These are phyloP conservation scores for Rhodotorula diobovata DNA, from an alignment of 768 basidiomycete genomes.

Conservation along the genomic window DNA sequence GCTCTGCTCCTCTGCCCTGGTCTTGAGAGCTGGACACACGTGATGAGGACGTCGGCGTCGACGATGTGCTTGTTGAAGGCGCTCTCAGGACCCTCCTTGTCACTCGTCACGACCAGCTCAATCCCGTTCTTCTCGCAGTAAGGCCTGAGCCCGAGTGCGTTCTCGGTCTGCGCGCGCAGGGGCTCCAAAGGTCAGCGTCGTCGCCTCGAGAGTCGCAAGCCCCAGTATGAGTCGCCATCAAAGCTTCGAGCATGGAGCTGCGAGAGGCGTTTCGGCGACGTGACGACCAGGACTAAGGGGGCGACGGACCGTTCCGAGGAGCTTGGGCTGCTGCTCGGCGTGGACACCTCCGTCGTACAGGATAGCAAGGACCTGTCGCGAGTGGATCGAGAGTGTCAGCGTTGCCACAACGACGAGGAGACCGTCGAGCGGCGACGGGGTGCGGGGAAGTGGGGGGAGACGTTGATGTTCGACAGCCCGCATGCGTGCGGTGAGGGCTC, in stretches of 20 bases:
- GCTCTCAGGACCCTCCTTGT: slow-evolving; percentile 49
- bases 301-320: slow-evolving; percentile 12
- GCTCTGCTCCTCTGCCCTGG: too few species aligned
- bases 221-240: too few species aligned
- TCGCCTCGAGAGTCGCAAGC: too few species aligned
- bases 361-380: slow-evolving; percentile 31
- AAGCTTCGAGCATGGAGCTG: too few species aligned
- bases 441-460: neutral
- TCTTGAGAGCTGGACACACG: neutral
- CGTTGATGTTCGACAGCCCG: neutral
- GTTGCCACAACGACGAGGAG: neutral
- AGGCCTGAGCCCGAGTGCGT: slow-evolving; percentile 46
- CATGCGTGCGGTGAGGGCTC: neutral
- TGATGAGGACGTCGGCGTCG: slow-evolving; percentile 41
- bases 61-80: slow-evolving; percentile 43
- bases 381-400: too few species aligned
- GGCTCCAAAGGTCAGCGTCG: slow-evolving; percentile 39
- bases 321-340: slow-evolving; percentile 37
- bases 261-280: too few species aligned
- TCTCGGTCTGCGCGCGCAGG: slow-evolving; percentile 56
- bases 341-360: slow-evolving; percentile 41
- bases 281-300: neutral
- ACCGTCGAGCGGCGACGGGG: neutral
- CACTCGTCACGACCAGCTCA: slow-evolving; percentile 49
- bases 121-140: slow-evolving; percentile 46